Evolutionary conservation across 805 yeast genomes (phyloP), one percentile per base, ranked within the genome.

Genomic region (Lipomyces orientalis): DNA sequence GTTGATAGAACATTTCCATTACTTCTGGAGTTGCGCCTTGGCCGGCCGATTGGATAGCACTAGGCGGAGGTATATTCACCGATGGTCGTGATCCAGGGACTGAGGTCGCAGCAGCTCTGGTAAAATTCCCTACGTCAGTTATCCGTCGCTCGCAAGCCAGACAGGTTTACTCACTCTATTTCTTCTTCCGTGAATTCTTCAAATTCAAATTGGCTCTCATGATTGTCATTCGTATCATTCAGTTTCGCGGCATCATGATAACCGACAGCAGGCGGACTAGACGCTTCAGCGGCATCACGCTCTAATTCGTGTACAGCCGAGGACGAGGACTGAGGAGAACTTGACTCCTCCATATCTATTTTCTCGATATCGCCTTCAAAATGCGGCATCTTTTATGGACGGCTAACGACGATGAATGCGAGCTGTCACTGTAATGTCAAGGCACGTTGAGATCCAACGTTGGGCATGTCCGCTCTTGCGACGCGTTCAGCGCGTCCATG

Each of bases 1-100:
- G 78, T 70, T 87, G 87, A 75, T 91, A 91, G 77, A 88, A 91
- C 74, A 85, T 87, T 10, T 80, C 80, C 92, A 90, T 89, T 75
- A 90, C 93, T 39, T 66, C 73, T 35, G 63, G 54, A 9, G 65
- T 31, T 14, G 57, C 22, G n/a, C 22, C 29, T 5, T 12, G 31
- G 8, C 55, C 49, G 16, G 60, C n/a, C 16, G 51, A 29, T 8
- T 19, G 43, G 22, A n/a, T 55, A 12, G 22, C 22, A 12, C 12
- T 55, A 29, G 43, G 37, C 25, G 39, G 35, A 12, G 35, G 12
- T 55, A 31, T 31, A 31, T 22, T 39, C 35, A 37, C 33, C 51
- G 49, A 43, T n/a, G 22, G 49, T n/a, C 19, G 22, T 10, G n/a
- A 16, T 43, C 16, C 49, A 43, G 49, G 22, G n/a, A 43, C 49